These are phyloP conservation scores for Fraxinus albicans DNA, from an alignment of 305 asterid genomes.

Conservation along the genomic window DNA sequence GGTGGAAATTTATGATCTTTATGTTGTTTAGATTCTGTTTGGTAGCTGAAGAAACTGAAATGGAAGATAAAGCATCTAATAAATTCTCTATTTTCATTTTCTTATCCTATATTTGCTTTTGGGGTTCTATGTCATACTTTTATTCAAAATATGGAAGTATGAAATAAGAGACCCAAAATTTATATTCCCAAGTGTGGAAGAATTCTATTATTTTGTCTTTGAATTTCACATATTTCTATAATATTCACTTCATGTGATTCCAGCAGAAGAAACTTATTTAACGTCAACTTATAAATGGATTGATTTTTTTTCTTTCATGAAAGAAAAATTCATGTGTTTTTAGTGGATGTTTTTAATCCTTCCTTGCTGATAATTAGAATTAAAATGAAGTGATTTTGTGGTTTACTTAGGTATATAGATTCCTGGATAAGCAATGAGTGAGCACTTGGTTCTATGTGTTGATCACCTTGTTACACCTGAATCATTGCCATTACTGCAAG, in stretches of 20 bases:
- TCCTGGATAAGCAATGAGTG: constrained; percentile 39
- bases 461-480: constrained; percentile 32
- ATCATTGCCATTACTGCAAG: constrained; percentile 27
- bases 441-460: constrained; percentile 36
- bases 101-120: background rate
- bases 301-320: background rate
- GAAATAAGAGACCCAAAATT: background rate
- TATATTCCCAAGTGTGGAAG: background rate
- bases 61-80: background rate
- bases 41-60: background rate
- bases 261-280: background rate
- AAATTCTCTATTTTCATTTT: background rate
- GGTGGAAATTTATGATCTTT: background rate
- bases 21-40: background rate
- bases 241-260: background rate
- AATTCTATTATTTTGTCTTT: background rate
- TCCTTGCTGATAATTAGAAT: background rate
- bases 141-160: background rate
- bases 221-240: background rate
- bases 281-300: background rate
- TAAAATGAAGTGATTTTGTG: background rate
- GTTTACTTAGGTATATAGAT: constrained; percentile 4
- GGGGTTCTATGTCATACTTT: background rate
- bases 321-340: background rate
- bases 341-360: background rate